These are phyloP conservation scores for Umbelopsis isabellina DNA, from an alignment of 192 early-diverging fungal genomes.

Conservation along the genomic window DNA sequence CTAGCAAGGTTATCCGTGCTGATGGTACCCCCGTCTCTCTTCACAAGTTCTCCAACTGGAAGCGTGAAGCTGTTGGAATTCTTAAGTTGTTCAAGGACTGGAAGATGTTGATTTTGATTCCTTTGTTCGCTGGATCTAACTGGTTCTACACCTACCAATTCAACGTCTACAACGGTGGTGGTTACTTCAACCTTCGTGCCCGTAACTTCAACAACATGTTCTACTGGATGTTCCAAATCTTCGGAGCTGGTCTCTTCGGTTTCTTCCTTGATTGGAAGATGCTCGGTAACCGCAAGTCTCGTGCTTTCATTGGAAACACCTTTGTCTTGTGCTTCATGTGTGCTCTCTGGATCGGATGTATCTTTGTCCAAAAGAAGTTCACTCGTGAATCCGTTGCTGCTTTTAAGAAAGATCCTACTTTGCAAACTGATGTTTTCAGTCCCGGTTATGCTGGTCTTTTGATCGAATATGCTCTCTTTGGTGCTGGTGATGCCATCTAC, in stretches of 20 bases:
- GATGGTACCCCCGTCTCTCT: constrained; percentile 69
- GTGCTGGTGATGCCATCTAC: constrained; percentile 80
- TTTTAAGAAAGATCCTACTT: constrained; percentile 21
- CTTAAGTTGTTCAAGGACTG: constrained; percentile 58
- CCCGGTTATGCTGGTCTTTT: constrained; percentile 59
- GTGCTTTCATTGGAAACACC: constrained; percentile 64
- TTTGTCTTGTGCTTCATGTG: constrained; percentile 54
- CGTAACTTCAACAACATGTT: constrained; percentile 74
- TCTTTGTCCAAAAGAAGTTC: constrained; percentile 63
- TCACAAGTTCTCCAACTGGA: constrained; percentile 65
- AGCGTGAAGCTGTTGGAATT: constrained; percentile 48
- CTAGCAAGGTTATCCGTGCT: constrained; percentile 59
- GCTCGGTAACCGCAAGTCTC: constrained; percentile 57
- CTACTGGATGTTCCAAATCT: constrained; percentile 80
- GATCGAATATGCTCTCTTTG: constrained; percentile 75
- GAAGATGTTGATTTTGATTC: constrained; percentile 66
- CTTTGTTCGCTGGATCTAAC: constrained; percentile 73
- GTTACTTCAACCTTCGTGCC: constrained; percentile 71
- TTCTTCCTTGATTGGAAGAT: constrained; percentile 64
- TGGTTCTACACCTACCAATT: constrained; percentile 85
- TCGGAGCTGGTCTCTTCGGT: constrained; percentile 66
- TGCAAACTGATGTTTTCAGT: constrained; percentile 28
- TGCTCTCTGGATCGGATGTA: constrained; percentile 66
- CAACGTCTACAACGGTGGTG: constrained; percentile 59
- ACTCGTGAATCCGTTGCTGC: constrained; percentile 34